Conservation (phyloP, 2,329 filamentous ascomycete genomes). For the Fusarium udum region DNA sequence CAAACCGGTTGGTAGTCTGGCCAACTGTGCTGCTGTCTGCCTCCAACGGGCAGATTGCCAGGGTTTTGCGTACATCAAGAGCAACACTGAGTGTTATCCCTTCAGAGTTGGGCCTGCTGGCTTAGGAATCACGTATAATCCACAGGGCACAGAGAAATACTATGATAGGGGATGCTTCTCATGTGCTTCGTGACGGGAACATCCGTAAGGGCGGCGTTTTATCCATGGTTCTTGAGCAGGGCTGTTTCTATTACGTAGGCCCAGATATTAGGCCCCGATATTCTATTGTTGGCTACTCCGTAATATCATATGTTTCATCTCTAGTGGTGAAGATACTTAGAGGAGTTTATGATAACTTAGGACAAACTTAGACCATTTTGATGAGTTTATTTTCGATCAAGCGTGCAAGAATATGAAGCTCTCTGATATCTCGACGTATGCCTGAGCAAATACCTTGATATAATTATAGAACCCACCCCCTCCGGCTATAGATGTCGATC, state of each 20-base stretch:
- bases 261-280: too few relatives aligned
- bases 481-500: background rate
- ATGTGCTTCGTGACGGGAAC: conserved; percentile 5
- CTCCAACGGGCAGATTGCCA: conserved; percentile 20
- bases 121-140: conserved; percentile 21
- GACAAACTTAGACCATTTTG: background rate
- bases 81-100: conserved; percentile 16
- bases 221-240: too few relatives aligned
- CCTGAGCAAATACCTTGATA: background rate
- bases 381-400: fast-evolving
- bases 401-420: too few relatives aligned
- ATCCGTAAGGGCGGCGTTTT: background rate
- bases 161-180: conserved; percentile 33
- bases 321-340: background rate
- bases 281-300: too few relatives aligned
- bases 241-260: too few relatives aligned
- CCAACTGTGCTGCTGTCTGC: conserved; percentile 24
- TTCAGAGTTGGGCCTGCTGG: conserved; percentile 11
- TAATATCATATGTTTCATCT: background rate
- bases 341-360: background rate
- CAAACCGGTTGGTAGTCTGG: conserved; percentile 28
- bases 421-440: background rate
- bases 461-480: fast-evolving
- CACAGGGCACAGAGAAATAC: conserved; percentile 3
- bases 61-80: conserved; percentile 25